Conservation (phyloP, 176 grass and related monocot genomes). For the Leersia perrieri region DNA sequence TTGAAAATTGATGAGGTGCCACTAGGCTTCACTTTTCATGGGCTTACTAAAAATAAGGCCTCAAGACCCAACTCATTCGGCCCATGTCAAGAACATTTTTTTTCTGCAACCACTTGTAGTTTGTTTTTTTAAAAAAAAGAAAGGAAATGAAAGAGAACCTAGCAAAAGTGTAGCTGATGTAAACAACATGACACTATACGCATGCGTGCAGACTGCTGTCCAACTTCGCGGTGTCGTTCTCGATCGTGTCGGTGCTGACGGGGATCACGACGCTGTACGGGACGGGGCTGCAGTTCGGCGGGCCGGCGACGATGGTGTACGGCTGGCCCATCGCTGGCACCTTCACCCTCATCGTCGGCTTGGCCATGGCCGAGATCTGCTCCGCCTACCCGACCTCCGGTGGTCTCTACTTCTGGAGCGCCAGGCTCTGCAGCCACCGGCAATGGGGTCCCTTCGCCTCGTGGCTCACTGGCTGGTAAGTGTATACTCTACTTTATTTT, state of each 20-base stretch:
- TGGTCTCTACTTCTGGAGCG: conserved; percentile 89
- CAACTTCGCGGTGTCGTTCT: conserved; percentile 77
- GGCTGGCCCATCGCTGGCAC: conserved; percentile 71
- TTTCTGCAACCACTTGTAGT: too few species aligned
- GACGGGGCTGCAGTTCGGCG: conserved; percentile 70
- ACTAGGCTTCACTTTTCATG: too few species aligned
- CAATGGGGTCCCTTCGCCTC: conserved; percentile 73
- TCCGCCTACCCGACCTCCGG: conserved; percentile 86
- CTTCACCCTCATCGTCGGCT: conserved; percentile 66
- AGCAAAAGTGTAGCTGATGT: not conserved
- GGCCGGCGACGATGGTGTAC: conserved; percentile 66
- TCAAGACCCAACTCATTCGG: not conserved
- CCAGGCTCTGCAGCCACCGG: conserved; percentile 48
- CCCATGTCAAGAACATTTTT: not conserved
- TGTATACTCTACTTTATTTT: not conserved
- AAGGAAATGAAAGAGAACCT: not conserved
- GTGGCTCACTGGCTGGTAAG: conserved; percentile 82
- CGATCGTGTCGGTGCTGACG: conserved; percentile 83
- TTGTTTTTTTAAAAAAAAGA: too few species aligned
- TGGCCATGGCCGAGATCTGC: conserved; percentile 92
- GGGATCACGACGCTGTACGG: conserved; percentile 82
- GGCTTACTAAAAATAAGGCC: not conserved
- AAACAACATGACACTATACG: not conserved
- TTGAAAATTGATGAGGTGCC: too few species aligned
- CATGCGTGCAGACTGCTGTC: conserved; percentile 44